Evolutionary conservation across 2,329 filamentous ascomycete species (phyloP).

Genomic region (Coleophoma eucalyptorum): DNA sequence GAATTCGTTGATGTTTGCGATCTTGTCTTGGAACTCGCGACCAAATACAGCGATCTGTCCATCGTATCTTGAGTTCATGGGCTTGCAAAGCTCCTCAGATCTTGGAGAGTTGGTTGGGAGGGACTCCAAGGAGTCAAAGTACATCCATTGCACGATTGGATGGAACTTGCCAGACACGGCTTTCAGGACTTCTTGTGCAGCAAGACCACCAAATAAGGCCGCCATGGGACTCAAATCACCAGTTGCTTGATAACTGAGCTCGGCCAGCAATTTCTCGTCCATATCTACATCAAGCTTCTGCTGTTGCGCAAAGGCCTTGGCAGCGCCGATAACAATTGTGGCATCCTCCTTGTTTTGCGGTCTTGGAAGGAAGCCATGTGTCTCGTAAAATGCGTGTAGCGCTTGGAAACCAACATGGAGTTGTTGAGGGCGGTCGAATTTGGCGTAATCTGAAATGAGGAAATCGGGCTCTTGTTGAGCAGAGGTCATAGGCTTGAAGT

Average conservation of each 20-base stretch:
- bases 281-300: slow-evolving; percentile 79
- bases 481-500: slow-evolving; percentile 78
- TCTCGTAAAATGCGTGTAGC: slow-evolving; percentile 77
- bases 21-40: slow-evolving; percentile 88
- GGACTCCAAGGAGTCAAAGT: slow-evolving; percentile 97
- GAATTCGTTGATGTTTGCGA: slow-evolving; percentile 87
- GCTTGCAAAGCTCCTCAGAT: slow-evolving; percentile 84
- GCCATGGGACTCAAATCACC: slow-evolving; percentile 91
- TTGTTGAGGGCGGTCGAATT: slow-evolving; percentile 91
- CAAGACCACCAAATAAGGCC: slow-evolving; percentile 89
- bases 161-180: slow-evolving; percentile 97
- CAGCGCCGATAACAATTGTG: slow-evolving; percentile 68
- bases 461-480: slow-evolving; percentile 86
- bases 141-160: slow-evolving; percentile 93
- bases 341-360: slow-evolving; percentile 87
- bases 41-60: slow-evolving; percentile 97
- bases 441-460: slow-evolving; percentile 91
- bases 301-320: slow-evolving; percentile 69
- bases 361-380: slow-evolving; percentile 71
- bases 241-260: slow-evolving; percentile 89
- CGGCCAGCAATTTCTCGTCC: slow-evolving; percentile 87
- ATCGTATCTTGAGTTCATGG: slow-evolving; percentile 82
- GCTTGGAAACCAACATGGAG: slow-evolving; percentile 92
- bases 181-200: slow-evolving; percentile 93
- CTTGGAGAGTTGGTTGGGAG: slow-evolving; percentile 72